phyloP scores from a whole-genome alignment of 495 filamentous ascomycete genomes.

The Lasiosphaeria ovina region DNA sequence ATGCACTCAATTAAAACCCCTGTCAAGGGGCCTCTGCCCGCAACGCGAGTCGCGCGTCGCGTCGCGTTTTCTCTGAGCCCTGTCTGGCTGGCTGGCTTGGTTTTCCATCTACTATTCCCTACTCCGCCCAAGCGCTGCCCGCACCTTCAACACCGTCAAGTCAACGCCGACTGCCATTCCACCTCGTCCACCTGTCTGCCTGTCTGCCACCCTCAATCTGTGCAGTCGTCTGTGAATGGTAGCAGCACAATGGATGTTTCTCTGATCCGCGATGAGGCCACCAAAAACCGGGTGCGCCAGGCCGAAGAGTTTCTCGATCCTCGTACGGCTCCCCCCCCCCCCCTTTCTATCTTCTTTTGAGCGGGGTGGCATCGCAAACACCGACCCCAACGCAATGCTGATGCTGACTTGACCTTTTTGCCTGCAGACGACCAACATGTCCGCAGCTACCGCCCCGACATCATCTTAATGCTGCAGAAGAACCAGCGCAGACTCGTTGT shows the following conservation, averaged over 20 bases:
- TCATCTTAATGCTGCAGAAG: slow-evolving; percentile 90
- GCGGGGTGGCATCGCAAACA: too few relatives aligned
- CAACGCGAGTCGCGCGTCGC: slow-evolving; percentile 25
- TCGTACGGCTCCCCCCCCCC: slow-evolving; percentile 49
- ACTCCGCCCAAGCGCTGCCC: background rate
- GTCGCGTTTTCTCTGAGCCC: slow-evolving; percentile 25
- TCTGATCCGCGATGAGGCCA: slow-evolving; percentile 77
- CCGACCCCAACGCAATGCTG: background rate
- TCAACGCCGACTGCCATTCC: background rate
- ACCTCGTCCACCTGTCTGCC: background rate
- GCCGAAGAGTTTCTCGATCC: slow-evolving; percentile 86
- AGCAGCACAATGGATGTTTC: slow-evolving; percentile 60
- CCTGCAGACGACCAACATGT: slow-evolving; percentile 53
- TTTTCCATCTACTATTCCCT: too few relatives aligned
- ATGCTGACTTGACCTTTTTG: background rate
- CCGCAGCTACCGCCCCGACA: slow-evolving; percentile 80
- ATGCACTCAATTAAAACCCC: slow-evolving; percentile 29
- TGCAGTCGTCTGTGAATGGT: slow-evolving; percentile 13
- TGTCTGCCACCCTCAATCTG: background rate
- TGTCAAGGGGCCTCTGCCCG: slow-evolving; percentile 10
- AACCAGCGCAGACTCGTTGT: slow-evolving; percentile 74
- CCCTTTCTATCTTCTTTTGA: background rate
- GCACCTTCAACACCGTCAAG: background rate
- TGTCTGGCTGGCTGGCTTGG: background rate
- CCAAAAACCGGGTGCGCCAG: slow-evolving; percentile 73